These are phyloP conservation scores for Kazachstania taianensis DNA, from an alignment of 805 yeast genomes.

Conservation along the genomic window DNA sequence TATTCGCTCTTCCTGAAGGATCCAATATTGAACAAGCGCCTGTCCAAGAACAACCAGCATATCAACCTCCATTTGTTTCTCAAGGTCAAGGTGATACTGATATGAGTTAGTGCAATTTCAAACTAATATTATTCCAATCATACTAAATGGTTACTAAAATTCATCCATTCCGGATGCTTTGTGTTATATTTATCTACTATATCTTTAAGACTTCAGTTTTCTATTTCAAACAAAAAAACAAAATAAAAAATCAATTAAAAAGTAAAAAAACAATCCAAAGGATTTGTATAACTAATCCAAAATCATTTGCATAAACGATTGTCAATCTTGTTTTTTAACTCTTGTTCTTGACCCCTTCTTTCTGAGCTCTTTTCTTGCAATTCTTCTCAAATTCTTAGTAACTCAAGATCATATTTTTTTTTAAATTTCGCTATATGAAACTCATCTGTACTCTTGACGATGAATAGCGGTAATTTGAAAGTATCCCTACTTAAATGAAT, in stretches of 20 bases:
- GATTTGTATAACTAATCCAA: neutral
- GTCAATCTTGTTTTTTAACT: too few relatives aligned
- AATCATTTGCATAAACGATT: slow-evolving; percentile 24
- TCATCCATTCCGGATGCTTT: neutral
- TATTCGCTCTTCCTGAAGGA: slow-evolving; percentile 70
- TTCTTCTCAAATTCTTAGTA: too few relatives aligned
- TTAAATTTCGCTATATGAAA: too few relatives aligned
- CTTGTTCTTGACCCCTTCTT: too few relatives aligned
- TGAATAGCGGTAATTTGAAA: too few relatives aligned
- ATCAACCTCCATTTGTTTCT: slow-evolving; percentile 20
- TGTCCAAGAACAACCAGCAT: slow-evolving; percentile 30
- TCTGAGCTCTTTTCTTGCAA: too few relatives aligned
- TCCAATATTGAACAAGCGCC: slow-evolving; percentile 63
- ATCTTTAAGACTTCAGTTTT: slow-evolving; percentile 3
- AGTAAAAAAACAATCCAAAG: slow-evolving; percentile 1
- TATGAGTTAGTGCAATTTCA: slow-evolving; percentile 16
- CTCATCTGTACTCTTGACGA: too few relatives aligned
- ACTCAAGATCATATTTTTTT: too few relatives aligned
- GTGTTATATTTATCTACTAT: slow-evolving; percentile 1
- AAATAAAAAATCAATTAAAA: slow-evolving; percentile 5
- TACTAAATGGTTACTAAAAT: neutral
- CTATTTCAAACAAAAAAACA: slow-evolving; percentile 5
- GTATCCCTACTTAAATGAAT: too few relatives aligned
- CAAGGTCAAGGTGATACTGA: slow-evolving; percentile 16
- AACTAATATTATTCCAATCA: slow-evolving; percentile 1